Evolutionary conservation across 805 yeast species (phyloP), one percentile per base, ranked within the genome.

Genomic region (Osmozyma mogii): DNA sequence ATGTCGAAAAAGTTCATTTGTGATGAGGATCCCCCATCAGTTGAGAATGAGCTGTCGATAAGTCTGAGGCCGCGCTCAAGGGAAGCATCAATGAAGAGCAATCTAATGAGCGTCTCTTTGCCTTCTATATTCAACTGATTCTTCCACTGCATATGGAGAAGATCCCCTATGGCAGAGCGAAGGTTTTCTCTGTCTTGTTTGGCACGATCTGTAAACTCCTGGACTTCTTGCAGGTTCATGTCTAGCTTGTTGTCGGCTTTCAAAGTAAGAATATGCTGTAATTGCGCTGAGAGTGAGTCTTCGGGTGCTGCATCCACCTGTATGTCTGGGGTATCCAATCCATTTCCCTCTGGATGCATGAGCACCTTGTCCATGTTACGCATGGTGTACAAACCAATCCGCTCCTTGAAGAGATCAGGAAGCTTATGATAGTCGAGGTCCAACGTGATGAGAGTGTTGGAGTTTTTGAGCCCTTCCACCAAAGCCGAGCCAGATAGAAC

Each of bases 371-470:
- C 85, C 79, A 87, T 78, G 52, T 88, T 88, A 44, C 80, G 71
- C 78, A 88, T 78, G 27, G 92, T 72, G 43, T 81, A 77, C 25
- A 83, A 66, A 1, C 94, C 92, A 35, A 87, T 71, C 44, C 77
- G 71, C 24, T 85, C 82, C 44, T 72, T 75, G 39, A 79, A 67
- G 28, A 68, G 61, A 30, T 69, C 72, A 9, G 88, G 78, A 40
- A 83, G 65, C 13, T 64, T 54, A 13, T 67, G 76, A 34, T 67
- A 67, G 43, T 83, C 88, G 29, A 83, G 62, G 41, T 81, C 92
- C 22, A 84, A 54, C 10, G 77, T 73, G 29, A 76, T 71, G 26
- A 88, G 57, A n/a, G 78, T 67, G 15, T 67, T 66, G 0, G 87
- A 73, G 30, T 70, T 65, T 45, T 75, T 74, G n/a, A 81, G 74